These are phyloP conservation scores for Saturnispora sanitii DNA, from an alignment of 805 yeast species.

Conservation along the genomic window DNA sequence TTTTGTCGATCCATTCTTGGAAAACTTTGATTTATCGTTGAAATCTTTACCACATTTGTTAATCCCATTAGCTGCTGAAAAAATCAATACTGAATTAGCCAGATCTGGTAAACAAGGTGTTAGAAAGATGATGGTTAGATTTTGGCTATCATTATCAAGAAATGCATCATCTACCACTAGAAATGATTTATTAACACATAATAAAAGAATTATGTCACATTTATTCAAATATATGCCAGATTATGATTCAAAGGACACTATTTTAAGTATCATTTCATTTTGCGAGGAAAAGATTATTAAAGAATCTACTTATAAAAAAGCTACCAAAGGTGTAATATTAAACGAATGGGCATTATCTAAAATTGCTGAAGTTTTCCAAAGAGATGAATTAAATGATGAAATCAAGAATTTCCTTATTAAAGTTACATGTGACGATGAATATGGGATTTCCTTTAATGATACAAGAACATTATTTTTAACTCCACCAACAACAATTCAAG, in stretches of 20 bases:
- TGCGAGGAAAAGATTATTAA: conserved; percentile 42
- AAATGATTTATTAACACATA: conserved; percentile 50
- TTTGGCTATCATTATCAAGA: conserved; percentile 47
- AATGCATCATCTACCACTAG: conserved; percentile 46
- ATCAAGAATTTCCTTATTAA: conserved; percentile 39
- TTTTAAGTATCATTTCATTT: conserved; percentile 34
- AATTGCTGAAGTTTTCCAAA: conserved; percentile 39
- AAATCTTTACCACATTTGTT: conserved; percentile 53
- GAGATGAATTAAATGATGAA: conserved; percentile 26
- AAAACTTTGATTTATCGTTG: conserved; percentile 58
- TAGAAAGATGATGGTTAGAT: conserved; percentile 48
- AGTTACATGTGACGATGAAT: conserved; percentile 38
- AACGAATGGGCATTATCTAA: conserved; percentile 66
- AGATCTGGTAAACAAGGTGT: conserved; percentile 35
- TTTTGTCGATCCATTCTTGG: conserved; percentile 46
- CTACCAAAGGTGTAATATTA: conserved; percentile 64
- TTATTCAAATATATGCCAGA: conserved; percentile 57
- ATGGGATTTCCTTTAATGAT: conserved; percentile 38
- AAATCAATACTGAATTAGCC: conserved; percentile 34
- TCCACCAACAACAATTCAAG: conserved; percentile 5
- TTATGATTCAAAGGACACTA: conserved; percentile 39
- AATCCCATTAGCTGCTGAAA: conserved; percentile 29
- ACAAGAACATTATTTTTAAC: conserved; percentile 41
- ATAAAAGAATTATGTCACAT: conserved; percentile 48
- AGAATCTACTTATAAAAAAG: conserved; percentile 53